Evolutionary conservation across 495 filamentous ascomycete genomes (phyloP).

Genomic region (Gamarada debralockiae): DNA sequence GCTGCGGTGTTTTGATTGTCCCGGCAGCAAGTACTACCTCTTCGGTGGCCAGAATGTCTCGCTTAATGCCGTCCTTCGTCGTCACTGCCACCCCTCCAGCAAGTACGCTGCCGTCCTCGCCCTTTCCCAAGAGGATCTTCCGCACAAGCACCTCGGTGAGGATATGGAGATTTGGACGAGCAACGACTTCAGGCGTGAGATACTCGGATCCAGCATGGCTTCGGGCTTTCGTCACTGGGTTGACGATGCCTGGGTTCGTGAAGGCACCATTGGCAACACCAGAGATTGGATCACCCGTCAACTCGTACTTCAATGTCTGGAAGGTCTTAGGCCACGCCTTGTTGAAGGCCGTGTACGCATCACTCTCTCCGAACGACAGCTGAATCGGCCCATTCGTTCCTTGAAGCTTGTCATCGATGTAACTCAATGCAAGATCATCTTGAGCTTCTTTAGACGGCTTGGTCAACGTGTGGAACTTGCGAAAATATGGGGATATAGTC

Average conservation of each 20-base stretch:
- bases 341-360: slow-evolving; percentile 30
- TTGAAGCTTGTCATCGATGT: slow-evolving; percentile 31
- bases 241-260: slow-evolving; percentile 37
- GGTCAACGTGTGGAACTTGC: slow-evolving; percentile 35
- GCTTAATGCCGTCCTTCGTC: slow-evolving; percentile 1
- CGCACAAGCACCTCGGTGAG: slow-evolving; percentile 39
- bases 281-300: slow-evolving; percentile 32
- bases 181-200: slow-evolving; percentile 29
- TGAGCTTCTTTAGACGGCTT: slow-evolving; percentile 24
- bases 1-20: slow-evolving; percentile 54
- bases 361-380: slow-evolving; percentile 31
- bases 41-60: slow-evolving; percentile 41
- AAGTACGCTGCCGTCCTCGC: not conserved
- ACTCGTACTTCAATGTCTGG: slow-evolving; percentile 7
- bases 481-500: slow-evolving; percentile 27
- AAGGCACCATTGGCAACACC: slow-evolving; percentile 42
- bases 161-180: slow-evolving; percentile 40
- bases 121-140: slow-evolving; percentile 38
- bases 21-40: slow-evolving; percentile 67
- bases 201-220: slow-evolving; percentile 37
- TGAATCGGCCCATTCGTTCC: slow-evolving; percentile 35
- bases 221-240: slow-evolving; percentile 33
- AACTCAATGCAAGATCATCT: slow-evolving; percentile 29
- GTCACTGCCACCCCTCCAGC: not conserved
- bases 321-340: slow-evolving; percentile 36